These are phyloP conservation scores for Chrysosphaeria jannelii DNA, from an alignment of 2,329 filamentous ascomycete genomes.

Conservation along the genomic window DNA sequence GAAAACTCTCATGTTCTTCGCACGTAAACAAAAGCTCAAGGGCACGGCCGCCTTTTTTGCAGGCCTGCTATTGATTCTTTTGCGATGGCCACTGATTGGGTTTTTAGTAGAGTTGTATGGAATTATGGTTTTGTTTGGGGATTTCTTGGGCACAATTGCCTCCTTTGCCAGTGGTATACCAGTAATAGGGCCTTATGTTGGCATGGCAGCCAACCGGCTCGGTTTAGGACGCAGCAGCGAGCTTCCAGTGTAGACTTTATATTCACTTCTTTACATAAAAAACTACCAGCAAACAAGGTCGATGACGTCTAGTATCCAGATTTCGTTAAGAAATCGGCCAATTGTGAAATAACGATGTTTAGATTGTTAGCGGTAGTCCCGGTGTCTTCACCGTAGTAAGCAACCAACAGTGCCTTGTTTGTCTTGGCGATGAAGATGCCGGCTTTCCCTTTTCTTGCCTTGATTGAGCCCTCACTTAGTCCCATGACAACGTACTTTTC, in stretches of 20 bases:
- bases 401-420: conserved; percentile 61
- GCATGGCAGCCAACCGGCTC: conserved; percentile 36
- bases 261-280: neutral
- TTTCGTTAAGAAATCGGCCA: conserved; percentile 66
- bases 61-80: conserved; percentile 58
- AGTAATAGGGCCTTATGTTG: conserved; percentile 64
- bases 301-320: conserved; percentile 43
- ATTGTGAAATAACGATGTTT: too few relatives aligned
- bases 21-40: conserved; percentile 69
- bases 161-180: conserved; percentile 65
- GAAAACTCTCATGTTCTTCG: conserved; percentile 86
- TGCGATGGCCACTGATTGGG: conserved; percentile 74
- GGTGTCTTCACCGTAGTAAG: conserved; percentile 49
- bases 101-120: conserved; percentile 83
- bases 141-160: conserved; percentile 80
- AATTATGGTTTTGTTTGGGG: conserved; percentile 76
- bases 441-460: conserved; percentile 24
- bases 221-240: conserved; percentile 43
- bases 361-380: too few relatives aligned
- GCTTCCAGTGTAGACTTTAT: conserved; percentile 35
- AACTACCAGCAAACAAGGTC: neutral
- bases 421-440: conserved; percentile 69
- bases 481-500: conserved; percentile 52
- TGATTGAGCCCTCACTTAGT: conserved; percentile 24
- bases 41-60: conserved; percentile 68